A percentile compares a stretch with the other conserved stretches of the same genome.
phyloP scores from a whole-genome alignment of 805 yeast genomes.

The Barnettozyma pratensis region DNA sequence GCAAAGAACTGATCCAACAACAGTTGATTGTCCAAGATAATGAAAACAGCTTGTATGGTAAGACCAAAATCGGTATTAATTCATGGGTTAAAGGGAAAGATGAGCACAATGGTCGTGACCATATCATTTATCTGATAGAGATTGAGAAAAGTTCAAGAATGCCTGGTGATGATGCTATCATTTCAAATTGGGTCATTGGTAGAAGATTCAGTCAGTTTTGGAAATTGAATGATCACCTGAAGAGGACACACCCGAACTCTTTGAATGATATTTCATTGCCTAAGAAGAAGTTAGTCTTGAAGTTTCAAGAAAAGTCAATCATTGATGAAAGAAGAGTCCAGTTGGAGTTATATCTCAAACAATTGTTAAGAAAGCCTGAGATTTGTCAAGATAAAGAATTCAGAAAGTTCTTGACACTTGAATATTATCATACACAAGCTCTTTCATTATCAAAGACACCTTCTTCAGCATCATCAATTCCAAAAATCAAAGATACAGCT shows the following conservation, averaged over 20 bases:
- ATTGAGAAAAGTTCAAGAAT: conserved; percentile 45
- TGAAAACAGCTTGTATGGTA: conserved; percentile 70
- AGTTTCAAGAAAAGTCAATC: conserved; percentile 59
- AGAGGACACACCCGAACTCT: conserved; percentile 45
- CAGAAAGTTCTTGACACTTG: conserved; percentile 62
- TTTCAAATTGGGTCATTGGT: conserved; percentile 88
- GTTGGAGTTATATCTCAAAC: conserved; percentile 57
- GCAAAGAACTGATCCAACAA: conserved; percentile 70
- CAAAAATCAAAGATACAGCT: conserved; percentile 17
- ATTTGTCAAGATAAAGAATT: conserved; percentile 73
- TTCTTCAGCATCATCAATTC: conserved; percentile 5
- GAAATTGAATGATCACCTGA: conserved; percentile 61
- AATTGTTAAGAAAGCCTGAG: conserved; percentile 52
- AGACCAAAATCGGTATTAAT: conserved; percentile 46
- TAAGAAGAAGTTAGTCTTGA: conserved; percentile 61
- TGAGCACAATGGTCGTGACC: conserved; percentile 43
- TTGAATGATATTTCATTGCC: conserved; percentile 43
- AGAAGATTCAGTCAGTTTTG: conserved; percentile 82
- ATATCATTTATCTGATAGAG: conserved; percentile 68
- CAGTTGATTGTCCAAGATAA: conserved; percentile 80
- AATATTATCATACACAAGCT: conserved; percentile 15
- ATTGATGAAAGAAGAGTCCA: conserved; percentile 58
- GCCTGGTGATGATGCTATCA: conserved; percentile 33
- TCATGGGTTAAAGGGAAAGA: conserved; percentile 48
- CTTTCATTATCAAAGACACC: not conserved